phyloP scores from a whole-genome alignment of 352 stramenopile species.

The Pythium aristosporum region DNA sequence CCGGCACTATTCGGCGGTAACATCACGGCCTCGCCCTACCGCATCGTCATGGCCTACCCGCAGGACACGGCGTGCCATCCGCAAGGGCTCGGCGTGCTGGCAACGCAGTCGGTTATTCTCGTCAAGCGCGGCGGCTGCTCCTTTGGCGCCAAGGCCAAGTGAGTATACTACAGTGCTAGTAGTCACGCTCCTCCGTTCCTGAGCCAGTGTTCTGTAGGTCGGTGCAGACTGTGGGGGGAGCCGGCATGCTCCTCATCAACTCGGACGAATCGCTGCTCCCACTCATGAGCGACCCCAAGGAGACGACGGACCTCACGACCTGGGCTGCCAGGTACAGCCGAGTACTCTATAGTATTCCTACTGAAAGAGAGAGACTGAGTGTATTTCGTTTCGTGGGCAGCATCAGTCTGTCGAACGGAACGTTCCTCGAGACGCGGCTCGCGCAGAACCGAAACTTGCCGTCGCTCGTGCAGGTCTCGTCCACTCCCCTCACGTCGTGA shows the following conservation, averaged over 20 bases:
- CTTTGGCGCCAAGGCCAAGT: conserved; percentile 67
- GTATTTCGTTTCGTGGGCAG: conserved; percentile 25
- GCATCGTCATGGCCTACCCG: conserved; percentile 59
- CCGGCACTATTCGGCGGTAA: conserved; percentile 55
- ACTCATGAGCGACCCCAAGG: conserved; percentile 62
- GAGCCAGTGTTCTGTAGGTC: conserved; percentile 40
- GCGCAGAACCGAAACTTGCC: conserved; percentile 51
- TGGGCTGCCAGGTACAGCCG: conserved; percentile 53
- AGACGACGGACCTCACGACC: conserved; percentile 48
- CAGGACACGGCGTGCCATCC: conserved; percentile 69
- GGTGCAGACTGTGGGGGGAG: conserved; percentile 46
- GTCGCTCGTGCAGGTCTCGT: conserved; percentile 50
- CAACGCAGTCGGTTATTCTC: conserved; percentile 56
- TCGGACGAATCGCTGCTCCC: conserved; percentile 58
- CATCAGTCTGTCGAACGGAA: conserved; percentile 47
- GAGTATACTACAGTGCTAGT: too few relatives aligned
- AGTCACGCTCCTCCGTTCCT: too few relatives aligned
- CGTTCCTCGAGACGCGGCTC: conserved; percentile 41
- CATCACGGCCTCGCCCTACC: conserved; percentile 48
- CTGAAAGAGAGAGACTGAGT: conserved; percentile 1
- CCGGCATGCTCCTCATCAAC: conserved; percentile 68
- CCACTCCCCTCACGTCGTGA: background rate
- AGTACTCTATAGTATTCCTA: background rate
- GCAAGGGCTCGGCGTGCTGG: conserved; percentile 58
- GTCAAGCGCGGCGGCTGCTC: conserved; percentile 71